These are phyloP conservation scores for Lactifluus pinguis DNA, from an alignment of 768 basidiomycete genomes.

Conservation along the genomic window DNA sequence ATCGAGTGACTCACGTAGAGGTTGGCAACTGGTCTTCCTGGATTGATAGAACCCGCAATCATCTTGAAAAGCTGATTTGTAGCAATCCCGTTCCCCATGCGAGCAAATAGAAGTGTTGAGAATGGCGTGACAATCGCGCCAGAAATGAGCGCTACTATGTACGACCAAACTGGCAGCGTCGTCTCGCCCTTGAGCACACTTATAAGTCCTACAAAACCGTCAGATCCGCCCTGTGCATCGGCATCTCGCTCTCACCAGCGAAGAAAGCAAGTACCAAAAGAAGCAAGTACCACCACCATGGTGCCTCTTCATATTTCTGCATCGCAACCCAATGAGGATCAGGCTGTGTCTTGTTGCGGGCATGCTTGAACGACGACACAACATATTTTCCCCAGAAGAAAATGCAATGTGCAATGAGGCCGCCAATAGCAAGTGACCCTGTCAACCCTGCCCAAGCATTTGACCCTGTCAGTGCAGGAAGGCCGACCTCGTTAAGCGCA, in stretches of 20 bases:
- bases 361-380: slow-evolving; percentile 40
- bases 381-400: slow-evolving; percentile 52
- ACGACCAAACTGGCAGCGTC: slow-evolving; percentile 55
- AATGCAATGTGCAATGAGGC: slow-evolving; percentile 40
- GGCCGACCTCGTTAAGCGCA: slow-evolving; percentile 38
- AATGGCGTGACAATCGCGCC: slow-evolving; percentile 42
- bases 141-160: slow-evolving; percentile 45
- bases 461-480: slow-evolving; percentile 37
- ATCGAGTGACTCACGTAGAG: slow-evolving; percentile 38
- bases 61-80: slow-evolving; percentile 59
- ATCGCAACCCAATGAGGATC: slow-evolving; percentile 55
- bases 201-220: slow-evolving; percentile 7
- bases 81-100: slow-evolving; percentile 53
- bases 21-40: slow-evolving; percentile 59
- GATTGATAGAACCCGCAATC: slow-evolving; percentile 50
- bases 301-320: slow-evolving; percentile 52
- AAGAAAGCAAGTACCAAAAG: slow-evolving; percentile 44
- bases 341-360: slow-evolving; percentile 36
- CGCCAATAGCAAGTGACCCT: slow-evolving; percentile 43
- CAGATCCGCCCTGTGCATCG: not conserved
- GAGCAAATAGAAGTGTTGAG: slow-evolving; percentile 45
- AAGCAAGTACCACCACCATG: slow-evolving; percentile 51
- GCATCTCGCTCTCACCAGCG: slow-evolving; percentile 33
- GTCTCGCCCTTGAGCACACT: slow-evolving; percentile 50
- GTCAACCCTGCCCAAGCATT: slow-evolving; percentile 44